Evolutionary conservation across 2,329 filamentous ascomycete genomes (phyloP).

Genomic region (Macroventuria anomochaeta): DNA sequence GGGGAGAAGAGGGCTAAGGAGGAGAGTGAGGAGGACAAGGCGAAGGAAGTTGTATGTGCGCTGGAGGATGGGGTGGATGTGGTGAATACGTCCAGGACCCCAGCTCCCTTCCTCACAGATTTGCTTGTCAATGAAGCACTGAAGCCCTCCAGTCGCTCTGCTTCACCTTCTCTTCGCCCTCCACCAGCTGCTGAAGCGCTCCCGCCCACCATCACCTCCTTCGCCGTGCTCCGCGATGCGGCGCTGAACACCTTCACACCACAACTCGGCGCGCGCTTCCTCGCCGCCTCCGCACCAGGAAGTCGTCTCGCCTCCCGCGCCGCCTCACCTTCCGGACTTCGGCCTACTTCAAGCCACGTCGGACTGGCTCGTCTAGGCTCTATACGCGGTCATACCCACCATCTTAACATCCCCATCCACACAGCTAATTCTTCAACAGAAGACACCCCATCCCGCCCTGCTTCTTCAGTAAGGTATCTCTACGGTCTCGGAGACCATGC

Average conservation of each 20-base stretch:
- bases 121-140: not conserved
- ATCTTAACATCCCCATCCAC: no score
- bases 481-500: constrained; percentile 15
- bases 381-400: not conserved
- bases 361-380: not conserved
- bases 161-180: not conserved
- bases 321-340: constrained; percentile 15
- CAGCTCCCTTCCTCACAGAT: not conserved
- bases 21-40: constrained; percentile 9
- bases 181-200: not conserved
- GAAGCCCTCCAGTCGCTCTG: not conserved
- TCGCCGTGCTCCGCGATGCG: not conserved
- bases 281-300: constrained; percentile 37
- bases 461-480: not conserved
- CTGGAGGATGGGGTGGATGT: not conserved
- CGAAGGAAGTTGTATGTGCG: not conserved
- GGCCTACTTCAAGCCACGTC: constrained; percentile 1
- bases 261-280: constrained; percentile 26
- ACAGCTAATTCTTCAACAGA: not conserved
- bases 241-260: constrained; percentile 23
- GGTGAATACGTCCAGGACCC: no score
- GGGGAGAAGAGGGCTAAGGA: constrained; percentile 11
- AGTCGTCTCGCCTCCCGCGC: constrained; percentile 23
- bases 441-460: constrained; percentile 1
- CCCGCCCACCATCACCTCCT: not conserved